Percentiles rank a stretch among this genome's conserved stretches.
phyloP scores from a whole-genome alignment of 192 early-diverging fungal species.

The Podila epigama region DNA sequence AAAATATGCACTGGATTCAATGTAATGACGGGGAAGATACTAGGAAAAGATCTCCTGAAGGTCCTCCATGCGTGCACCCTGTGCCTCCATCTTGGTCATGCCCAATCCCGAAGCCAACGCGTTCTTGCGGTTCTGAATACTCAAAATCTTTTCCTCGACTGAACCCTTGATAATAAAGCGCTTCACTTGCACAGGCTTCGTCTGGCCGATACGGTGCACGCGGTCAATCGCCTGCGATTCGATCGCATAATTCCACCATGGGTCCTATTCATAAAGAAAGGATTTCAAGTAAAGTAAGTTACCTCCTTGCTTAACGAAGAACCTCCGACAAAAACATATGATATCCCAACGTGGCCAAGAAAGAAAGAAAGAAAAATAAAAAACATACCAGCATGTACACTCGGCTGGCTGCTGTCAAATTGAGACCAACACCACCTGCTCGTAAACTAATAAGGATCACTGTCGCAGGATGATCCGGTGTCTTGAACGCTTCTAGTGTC shows the following conservation, averaged over 20 bases:
- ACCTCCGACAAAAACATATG: background rate
- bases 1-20: background rate
- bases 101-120: slow-evolving; percentile 59
- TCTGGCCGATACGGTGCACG: slow-evolving; percentile 82
- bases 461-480: slow-evolving; percentile 57
- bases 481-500: slow-evolving; percentile 68
- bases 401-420: slow-evolving; percentile 75
- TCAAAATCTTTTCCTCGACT: slow-evolving; percentile 89
- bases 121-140: slow-evolving; percentile 82
- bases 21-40: background rate
- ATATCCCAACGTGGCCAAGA: background rate
- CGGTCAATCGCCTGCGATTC: slow-evolving; percentile 85
- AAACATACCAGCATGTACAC: slow-evolving; percentile 71
- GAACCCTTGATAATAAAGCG: slow-evolving; percentile 73
- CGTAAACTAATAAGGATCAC: slow-evolving; percentile 71
- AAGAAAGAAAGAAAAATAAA: background rate
- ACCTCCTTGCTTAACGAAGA: background rate
- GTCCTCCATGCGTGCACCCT: slow-evolving; percentile 54
- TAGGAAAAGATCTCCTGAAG: slow-evolving; percentile 54
- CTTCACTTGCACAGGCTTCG: slow-evolving; percentile 65
- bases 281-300: background rate
- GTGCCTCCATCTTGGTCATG: slow-evolving; percentile 53
- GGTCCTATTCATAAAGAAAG: slow-evolving; percentile 54
- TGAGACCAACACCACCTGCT: slow-evolving; percentile 74
- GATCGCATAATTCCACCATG: slow-evolving; percentile 82